phyloP scores from a whole-genome alignment of 2,329 filamentous ascomycete genomes.

The Paecilomyces variotii region DNA sequence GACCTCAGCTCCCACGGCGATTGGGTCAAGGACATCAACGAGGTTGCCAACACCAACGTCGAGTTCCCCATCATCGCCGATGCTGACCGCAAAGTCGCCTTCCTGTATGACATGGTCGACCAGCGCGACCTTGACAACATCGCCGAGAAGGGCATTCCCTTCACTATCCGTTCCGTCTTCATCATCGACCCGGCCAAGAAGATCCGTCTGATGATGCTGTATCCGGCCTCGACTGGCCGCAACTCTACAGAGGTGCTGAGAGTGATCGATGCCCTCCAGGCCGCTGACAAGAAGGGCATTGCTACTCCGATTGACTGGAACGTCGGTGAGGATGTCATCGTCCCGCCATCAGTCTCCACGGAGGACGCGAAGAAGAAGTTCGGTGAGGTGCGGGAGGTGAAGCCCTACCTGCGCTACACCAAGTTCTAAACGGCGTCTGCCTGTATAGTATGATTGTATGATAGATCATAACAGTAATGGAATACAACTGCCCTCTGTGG shows the following conservation, averaged over 20 bases:
- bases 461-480: background rate
- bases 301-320: conserved; percentile 89
- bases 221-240: conserved; percentile 82
- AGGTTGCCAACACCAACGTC: conserved; percentile 63
- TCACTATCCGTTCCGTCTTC: conserved; percentile 92
- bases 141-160: conserved; percentile 70
- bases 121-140: conserved; percentile 75
- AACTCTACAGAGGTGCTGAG: conserved; percentile 73
- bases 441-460: background rate
- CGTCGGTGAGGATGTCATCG: conserved; percentile 83
- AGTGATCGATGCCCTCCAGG: conserved; percentile 71
- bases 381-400: conserved; percentile 59
- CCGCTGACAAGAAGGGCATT: conserved; percentile 78
- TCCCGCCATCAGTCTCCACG: conserved; percentile 73
- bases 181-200: conserved; percentile 91
- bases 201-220: conserved; percentile 85
- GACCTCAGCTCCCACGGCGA: conserved; percentile 72
- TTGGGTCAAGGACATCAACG: conserved; percentile 86
- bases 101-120: conserved; percentile 75
- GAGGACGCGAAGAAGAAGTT: conserved; percentile 84
- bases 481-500: background rate
- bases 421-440: background rate
- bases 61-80: conserved; percentile 75
- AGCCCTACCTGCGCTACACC: conserved; percentile 38
- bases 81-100: conserved; percentile 68